Evolutionary conservation across 2,329 filamentous ascomycete species (phyloP).

Genomic region (Talaromyces sp.): DNA sequence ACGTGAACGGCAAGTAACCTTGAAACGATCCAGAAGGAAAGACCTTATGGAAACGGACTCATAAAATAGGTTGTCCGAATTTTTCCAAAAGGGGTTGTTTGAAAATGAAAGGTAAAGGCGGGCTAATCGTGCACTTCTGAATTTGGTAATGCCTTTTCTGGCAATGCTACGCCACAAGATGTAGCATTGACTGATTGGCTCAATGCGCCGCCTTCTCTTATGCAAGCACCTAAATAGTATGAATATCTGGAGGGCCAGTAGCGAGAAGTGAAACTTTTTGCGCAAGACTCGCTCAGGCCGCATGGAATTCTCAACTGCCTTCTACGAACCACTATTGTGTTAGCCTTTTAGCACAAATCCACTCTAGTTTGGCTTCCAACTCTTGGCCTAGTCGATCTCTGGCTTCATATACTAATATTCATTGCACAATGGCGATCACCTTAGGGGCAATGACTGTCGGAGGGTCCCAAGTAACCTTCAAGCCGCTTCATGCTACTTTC

Average conservation of each 20-base stretch:
- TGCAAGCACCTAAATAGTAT: neutral
- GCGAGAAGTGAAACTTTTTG: neutral
- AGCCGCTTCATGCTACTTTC: slow-evolving; percentile 10
- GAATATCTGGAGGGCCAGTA: neutral
- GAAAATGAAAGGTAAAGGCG: neutral
- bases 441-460: no score
- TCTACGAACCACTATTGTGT: neutral
- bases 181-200: neutral
- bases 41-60: neutral
- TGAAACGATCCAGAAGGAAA: neutral
- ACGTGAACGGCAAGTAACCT: neutral
- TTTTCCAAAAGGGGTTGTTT: neutral
- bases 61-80: neutral
- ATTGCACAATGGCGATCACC: neutral
- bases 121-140: neutral
- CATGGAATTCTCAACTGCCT: neutral
- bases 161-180: neutral
- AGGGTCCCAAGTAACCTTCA: neutral
- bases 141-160: neutral
- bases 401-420: neutral
- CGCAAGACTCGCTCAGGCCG: neutral
- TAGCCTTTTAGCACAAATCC: no score
- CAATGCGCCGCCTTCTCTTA: neutral
- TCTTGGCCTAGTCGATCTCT: neutral
- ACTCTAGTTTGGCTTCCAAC: neutral